Conservation (phyloP, 2,329 filamentous ascomycete species). For the Ophiostoma australiae region DNA sequence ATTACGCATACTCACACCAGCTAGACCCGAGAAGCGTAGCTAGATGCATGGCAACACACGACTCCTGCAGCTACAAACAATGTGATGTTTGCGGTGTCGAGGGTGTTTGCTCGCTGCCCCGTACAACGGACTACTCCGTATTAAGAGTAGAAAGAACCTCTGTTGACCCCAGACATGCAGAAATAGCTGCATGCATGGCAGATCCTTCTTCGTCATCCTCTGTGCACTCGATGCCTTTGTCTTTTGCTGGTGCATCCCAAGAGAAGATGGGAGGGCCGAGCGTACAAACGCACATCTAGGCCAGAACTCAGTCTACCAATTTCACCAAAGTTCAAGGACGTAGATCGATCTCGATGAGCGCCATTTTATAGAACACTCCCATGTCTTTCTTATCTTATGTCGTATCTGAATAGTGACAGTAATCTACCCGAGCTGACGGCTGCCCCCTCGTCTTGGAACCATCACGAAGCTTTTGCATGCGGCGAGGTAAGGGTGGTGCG, state of each 20-base stretch:
- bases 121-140: not conserved
- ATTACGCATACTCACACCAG: not conserved
- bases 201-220: not conserved
- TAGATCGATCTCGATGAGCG: not conserved
- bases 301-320: no score
- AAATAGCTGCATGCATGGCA: not conserved
- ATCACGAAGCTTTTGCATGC: not conserved
- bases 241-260: not conserved
- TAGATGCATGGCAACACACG: conserved; percentile 1
- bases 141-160: not conserved
- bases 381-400: not conserved
- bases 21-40: not conserved
- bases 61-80: conserved; percentile 5
- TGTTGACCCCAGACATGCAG: not conserved
- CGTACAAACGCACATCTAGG: no score
- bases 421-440: not conserved
- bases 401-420: not conserved
- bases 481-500: not conserved
- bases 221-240: not conserved
- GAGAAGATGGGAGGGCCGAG: not conserved
- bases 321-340: not conserved
- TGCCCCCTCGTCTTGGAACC: not conserved
- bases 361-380: not conserved
- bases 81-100: not conserved
- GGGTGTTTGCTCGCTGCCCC: not conserved